Evolutionary conservation across 352 stramenopile species (phyloP), one percentile per base, ranked within the genome.

Genomic region (Pythium utonaiense): DNA sequence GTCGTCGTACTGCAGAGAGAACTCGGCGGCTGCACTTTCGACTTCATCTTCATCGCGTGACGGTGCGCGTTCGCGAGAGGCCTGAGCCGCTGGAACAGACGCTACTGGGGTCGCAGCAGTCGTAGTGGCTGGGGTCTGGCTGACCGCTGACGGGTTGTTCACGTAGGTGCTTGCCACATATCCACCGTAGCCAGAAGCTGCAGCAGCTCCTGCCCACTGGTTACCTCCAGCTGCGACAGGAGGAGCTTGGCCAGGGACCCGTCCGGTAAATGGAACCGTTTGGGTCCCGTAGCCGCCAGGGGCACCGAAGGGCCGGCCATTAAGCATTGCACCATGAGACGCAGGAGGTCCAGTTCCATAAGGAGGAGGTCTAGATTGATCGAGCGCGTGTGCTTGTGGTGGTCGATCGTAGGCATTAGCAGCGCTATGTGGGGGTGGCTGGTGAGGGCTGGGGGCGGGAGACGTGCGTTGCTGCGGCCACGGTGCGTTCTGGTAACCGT

Each of bases 1-100:
- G 41, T 91, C 82, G 53, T 91, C 82, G 60, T 91, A 91, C 57
- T 91, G 73, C 45, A 91, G 69, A 6, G 69, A 88, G 64, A 91
- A 91, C 66, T 89, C 78, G 6, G 80, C 76, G 19, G 71, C 80
- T 25, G 58, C 64, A 17, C 69, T 74, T 5, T 88, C 81, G 9
- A 16, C 73, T 57, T 88, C 79, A 52, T 91, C 82, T 34, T 91
- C 82, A 47, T 91, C 82, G 51, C 56, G 56, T 25, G 62, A 64
- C 6, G 33, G 50, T 8, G 62, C 62, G 7, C 62, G 54, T 17
- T 64, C 55, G n/a, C 55, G 55, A n/a, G 54, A 27, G 16, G 25
- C 16, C n/a, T 45, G 13, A 10, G 49, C 24, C 19, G 21, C 3
- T 14, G 54, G 12, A 33, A 33, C 28, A 9, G 28, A 33, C 28